Evolutionary conservation across 148 eudicot species (phyloP).

Genomic region (Camellia japonica): DNA sequence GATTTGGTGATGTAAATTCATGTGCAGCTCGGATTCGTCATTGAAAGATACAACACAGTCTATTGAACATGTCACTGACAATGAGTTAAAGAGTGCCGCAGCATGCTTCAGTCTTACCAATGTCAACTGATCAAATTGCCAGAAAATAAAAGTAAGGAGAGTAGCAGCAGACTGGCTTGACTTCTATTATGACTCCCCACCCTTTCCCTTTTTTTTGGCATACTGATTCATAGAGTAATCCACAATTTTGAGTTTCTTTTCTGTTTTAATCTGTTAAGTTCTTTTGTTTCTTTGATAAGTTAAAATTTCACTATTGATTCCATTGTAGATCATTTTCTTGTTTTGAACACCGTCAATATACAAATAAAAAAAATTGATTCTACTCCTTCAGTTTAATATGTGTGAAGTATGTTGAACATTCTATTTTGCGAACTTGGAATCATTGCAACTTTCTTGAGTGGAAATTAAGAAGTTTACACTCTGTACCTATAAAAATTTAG

Average conservation of each 20-base stretch:
- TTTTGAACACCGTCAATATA: background rate
- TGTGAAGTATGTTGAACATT: background rate
- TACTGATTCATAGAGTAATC: background rate
- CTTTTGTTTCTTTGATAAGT: conserved; percentile 1
- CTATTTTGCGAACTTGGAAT: background rate
- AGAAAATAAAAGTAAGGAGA: background rate
- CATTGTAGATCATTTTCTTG: background rate
- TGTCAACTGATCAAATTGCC: conserved; percentile 40
- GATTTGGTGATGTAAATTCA: background rate
- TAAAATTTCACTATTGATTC: background rate
- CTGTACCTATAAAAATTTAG: background rate
- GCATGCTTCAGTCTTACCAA: conserved; percentile 75
- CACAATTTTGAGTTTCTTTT: background rate
- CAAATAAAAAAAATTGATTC: background rate
- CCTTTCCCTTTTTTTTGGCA: background rate
- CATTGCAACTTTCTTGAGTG: background rate
- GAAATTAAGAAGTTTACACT: background rate
- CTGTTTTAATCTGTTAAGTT: background rate
- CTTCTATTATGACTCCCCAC: conserved; percentile 3
- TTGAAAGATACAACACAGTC: conserved; percentile 51
- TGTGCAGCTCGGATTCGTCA: conserved; percentile 70
- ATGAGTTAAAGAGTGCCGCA: conserved; percentile 70
- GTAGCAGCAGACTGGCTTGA: conserved; percentile 12
- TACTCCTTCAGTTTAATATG: background rate
- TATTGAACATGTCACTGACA: conserved; percentile 52